Conservation (phyloP, 1,284 basidiomycete genomes). For the Rhodotorula mucilaginosa region DNA sequence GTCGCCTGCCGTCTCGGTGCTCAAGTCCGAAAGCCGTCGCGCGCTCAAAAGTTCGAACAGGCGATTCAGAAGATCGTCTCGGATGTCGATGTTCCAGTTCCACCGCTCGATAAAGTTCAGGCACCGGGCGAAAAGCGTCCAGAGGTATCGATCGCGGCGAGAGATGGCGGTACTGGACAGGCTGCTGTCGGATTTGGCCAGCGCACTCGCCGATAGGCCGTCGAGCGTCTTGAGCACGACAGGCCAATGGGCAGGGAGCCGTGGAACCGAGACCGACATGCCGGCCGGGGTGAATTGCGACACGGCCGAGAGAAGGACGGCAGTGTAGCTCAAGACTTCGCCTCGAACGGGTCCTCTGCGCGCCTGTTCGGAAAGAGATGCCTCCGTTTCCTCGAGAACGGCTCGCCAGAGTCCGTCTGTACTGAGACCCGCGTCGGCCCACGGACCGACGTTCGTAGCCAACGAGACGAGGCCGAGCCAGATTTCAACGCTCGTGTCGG, state of each 20-base stretch:
- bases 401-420: conserved; percentile 49
- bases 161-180: conserved; percentile 55
- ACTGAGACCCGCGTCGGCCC: conserved; percentile 25
- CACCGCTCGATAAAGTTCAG: conserved; percentile 67
- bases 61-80: conserved; percentile 64
- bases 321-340: conserved; percentile 69
- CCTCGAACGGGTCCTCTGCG: conserved; percentile 54
- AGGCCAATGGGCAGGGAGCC: conserved; percentile 66
- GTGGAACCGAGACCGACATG: conserved; percentile 52
- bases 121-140: conserved; percentile 69
- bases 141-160: conserved; percentile 73
- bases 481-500: conserved; percentile 60
- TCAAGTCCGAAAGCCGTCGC: conserved; percentile 74
- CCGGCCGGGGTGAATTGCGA: conserved; percentile 77
- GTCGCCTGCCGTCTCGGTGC: conserved; percentile 65
- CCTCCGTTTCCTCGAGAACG: conserved; percentile 32
- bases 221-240: conserved; percentile 61
- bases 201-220: conserved; percentile 58
- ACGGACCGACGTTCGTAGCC: background rate
- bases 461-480: conserved; percentile 76
- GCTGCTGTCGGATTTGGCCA: conserved; percentile 56
- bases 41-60: conserved; percentile 75
- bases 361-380: conserved; percentile 41
- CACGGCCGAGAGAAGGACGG: conserved; percentile 69
- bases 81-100: conserved; percentile 65